Evolutionary conservation across 805 yeast species (phyloP).

Genomic region (Blastobotrys muscicola): DNA sequence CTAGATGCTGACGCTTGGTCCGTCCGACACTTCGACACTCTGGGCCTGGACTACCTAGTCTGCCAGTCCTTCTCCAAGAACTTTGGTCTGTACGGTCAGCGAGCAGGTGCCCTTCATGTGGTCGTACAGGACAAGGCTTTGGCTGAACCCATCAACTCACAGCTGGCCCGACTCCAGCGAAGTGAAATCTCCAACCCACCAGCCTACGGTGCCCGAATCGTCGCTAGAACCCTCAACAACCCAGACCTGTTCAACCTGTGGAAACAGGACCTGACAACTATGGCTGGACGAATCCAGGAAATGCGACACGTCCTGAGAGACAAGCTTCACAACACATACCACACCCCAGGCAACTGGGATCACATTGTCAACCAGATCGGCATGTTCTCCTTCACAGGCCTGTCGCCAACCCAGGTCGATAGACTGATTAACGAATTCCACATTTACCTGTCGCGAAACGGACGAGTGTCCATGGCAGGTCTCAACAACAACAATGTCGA

Average conservation of each 20-base stretch:
- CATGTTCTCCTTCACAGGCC: conserved; percentile 94
- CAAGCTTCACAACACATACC: conserved; percentile 43
- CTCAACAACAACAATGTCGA: conserved; percentile 70
- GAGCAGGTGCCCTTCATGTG: conserved; percentile 88
- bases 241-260: conserved; percentile 67
- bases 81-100: conserved; percentile 95
- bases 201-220: conserved; percentile 90
- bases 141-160: conserved; percentile 56
- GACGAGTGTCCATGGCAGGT: conserved; percentile 93
- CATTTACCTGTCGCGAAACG: conserved; percentile 70
- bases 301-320: conserved; percentile 68
- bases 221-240: conserved; percentile 58
- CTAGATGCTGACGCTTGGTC: conserved; percentile 79
- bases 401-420: conserved; percentile 64
- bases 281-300: conserved; percentile 72
- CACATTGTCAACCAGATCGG: conserved; percentile 89
- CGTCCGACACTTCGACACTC: conserved; percentile 44
- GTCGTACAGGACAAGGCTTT: conserved; percentile 37
- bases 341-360: conserved; percentile 87
- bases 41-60: conserved; percentile 52
- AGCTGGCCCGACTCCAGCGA: conserved; percentile 65
- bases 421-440: conserved; percentile 70
- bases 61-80: conserved; percentile 97
- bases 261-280: conserved; percentile 72
- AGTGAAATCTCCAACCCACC: conserved; percentile 92